Base-by-base conservation (phyloP, 2,329 filamentous ascomycete genomes). In the Xylaria sp. region DNA sequence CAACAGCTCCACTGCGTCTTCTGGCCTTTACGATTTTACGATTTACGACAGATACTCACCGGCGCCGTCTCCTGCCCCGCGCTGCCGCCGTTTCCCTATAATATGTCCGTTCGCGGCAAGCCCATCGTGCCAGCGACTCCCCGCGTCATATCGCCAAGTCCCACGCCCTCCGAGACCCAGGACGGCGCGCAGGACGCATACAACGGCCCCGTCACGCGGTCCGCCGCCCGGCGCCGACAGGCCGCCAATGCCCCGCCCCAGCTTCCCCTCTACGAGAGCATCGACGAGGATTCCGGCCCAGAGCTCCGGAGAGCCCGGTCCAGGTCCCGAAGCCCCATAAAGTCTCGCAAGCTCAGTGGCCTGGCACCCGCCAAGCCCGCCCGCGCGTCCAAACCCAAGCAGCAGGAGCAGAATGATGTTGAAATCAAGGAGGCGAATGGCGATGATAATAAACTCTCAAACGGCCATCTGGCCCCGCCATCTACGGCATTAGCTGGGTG, bases 121-220 rank as follows among this genome's bases (percentile, higher is more conserved):
- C 72, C 72, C 60, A 76, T 78, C 63, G 78, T 94, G 53, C 92
- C 92, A 52, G 82, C 83, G 52, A 94, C 89, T 52, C 92, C 92
- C 66, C 88, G 91, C 68, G 90, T 97, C 63, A 95, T 94, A 64
- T 95, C 91, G 11, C 92, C 92, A 39, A 94, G 91, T 50, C 92
- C 92, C 39, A 88, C 89, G 2, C 85, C 85, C 1, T 87, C 85
- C 19, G 85, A 87, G 52, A 71, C 70, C 26, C 78, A 78, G 58
- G 72, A 69, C 19, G 73, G 75, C 39, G 79, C 79, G 61, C 81
- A 87, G 69, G 81, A 81, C 57, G 87, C 63, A 37, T 83, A 95
- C 72, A 85, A 84, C 61, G 89, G 86, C 8, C 91, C 91, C 5
- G 80, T 86, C 57, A 95, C 91, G 57, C 85, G 91, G 65, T 93